These are phyloP conservation scores for Pythium utonaiense DNA, from an alignment of 352 stramenopile genomes.

Conservation along the genomic window DNA sequence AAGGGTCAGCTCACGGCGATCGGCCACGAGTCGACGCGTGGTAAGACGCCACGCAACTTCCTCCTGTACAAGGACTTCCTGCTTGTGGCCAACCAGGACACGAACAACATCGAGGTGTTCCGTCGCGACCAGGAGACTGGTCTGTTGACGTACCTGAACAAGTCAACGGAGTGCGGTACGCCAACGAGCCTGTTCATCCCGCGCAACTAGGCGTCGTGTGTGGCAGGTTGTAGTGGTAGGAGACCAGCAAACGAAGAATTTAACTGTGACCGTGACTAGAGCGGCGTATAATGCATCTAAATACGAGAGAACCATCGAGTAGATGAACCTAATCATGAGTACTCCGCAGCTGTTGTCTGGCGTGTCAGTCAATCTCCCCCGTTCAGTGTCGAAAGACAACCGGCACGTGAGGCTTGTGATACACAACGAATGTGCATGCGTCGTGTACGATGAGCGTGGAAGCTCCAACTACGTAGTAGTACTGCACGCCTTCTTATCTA, in stretches of 20 bases:
- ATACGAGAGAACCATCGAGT: too few species aligned
- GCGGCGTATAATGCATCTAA: too few species aligned
- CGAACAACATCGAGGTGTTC: slow-evolving; percentile 58
- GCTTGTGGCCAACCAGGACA: slow-evolving; percentile 62
- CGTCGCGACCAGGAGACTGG: slow-evolving; percentile 37
- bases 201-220: slow-evolving; percentile 1
- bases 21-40: slow-evolving; percentile 40
- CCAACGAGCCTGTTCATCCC: slow-evolving; percentile 37
- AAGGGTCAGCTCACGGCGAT: slow-evolving; percentile 32
- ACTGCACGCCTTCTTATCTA: too few species aligned
- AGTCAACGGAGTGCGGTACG: slow-evolving; percentile 37
- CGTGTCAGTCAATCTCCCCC: too few species aligned
- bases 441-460: too few species aligned
- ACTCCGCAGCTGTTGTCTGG: too few species aligned
- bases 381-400: too few species aligned
- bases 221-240: background rate
- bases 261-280: background rate
- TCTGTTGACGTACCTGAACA: slow-evolving; percentile 36
- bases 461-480: too few species aligned
- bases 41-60: slow-evolving; percentile 43
- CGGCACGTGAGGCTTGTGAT: too few species aligned
- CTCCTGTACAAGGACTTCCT: slow-evolving; percentile 43
- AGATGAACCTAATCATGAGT: too few species aligned
- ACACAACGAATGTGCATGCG: too few species aligned
- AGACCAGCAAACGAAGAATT: background rate